A percentile compares a stretch with the other conserved stretches of the same genome.
phyloP scores from a whole-genome alignment of 2,329 filamentous ascomycete species.

The Fusarium virguliforme region DNA sequence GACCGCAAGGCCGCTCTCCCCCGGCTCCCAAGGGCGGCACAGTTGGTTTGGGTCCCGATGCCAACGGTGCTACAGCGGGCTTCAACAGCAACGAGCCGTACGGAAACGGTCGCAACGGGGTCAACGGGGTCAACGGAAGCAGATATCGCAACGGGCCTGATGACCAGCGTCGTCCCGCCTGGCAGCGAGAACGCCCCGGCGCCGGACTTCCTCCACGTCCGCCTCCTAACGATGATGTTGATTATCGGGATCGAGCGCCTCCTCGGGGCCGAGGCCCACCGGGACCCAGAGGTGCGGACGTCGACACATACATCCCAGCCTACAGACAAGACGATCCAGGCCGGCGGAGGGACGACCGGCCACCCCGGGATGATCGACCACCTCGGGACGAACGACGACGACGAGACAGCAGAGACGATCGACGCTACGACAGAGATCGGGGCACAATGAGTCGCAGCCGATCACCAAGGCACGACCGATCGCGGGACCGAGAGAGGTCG shows the following conservation, averaged over 20 bases:
- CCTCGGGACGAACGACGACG: slow-evolving; percentile 52
- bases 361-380: slow-evolving; percentile 27
- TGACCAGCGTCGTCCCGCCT: slow-evolving; percentile 68
- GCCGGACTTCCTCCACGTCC: slow-evolving; percentile 65
- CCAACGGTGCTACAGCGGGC: slow-evolving; percentile 63
- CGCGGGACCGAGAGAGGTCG: slow-evolving; percentile 61
- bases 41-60: slow-evolving; percentile 80
- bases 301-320: slow-evolving; percentile 68
- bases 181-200: slow-evolving; percentile 67
- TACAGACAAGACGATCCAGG: slow-evolving; percentile 59
- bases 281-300: slow-evolving; percentile 56
- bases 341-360: slow-evolving; percentile 56
- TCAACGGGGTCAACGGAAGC: slow-evolving; percentile 65
- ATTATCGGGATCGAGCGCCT: slow-evolving; percentile 58
- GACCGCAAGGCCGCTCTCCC: slow-evolving; percentile 88
- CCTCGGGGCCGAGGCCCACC: slow-evolving; percentile 54
- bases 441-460: slow-evolving; percentile 60
- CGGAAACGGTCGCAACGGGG: slow-evolving; percentile 63
- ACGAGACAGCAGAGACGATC: slow-evolving; percentile 56
- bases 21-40: slow-evolving; percentile 94
- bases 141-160: slow-evolving; percentile 62
- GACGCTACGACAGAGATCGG: slow-evolving; percentile 61
- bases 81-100: slow-evolving; percentile 69
- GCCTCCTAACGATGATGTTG: slow-evolving; percentile 55
- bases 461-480: slow-evolving; percentile 58